Evolutionary conservation across 805 yeast genomes (phyloP).

Genomic region (Komagataella mondaviorum): DNA sequence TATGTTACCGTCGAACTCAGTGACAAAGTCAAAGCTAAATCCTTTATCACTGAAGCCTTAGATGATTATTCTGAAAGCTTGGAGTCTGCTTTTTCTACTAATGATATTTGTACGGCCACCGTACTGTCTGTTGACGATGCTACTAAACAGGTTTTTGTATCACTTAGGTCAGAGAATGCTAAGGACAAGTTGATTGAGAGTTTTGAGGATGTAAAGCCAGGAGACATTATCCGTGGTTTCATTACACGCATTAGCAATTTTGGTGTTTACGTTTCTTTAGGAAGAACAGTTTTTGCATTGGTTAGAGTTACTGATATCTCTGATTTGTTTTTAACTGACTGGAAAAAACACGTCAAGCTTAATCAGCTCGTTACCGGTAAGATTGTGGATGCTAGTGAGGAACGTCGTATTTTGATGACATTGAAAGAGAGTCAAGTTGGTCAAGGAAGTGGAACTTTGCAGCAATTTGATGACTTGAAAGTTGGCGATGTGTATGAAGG

Average conservation of each 20-base stretch:
- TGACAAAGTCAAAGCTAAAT: constrained; percentile 43
- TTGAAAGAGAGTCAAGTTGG: constrained; percentile 69
- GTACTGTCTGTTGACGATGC: constrained; percentile 32
- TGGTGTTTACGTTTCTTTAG: constrained; percentile 69
- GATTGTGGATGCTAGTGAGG: constrained; percentile 46
- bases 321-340: constrained; percentile 70
- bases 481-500: constrained; percentile 71
- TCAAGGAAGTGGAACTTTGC: constrained; percentile 48
- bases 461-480: constrained; percentile 52
- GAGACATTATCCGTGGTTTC: constrained; percentile 72
- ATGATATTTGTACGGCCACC: constrained; percentile 45
- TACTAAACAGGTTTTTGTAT: constrained; percentile 43
- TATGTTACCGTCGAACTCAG: constrained; percentile 61
- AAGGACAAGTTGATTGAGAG: constrained; percentile 35
- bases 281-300: constrained; percentile 60
- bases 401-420: constrained; percentile 59
- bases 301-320: constrained; percentile 73
- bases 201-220: constrained; percentile 43
- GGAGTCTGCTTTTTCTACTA: constrained; percentile 31
- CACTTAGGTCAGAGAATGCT: constrained; percentile 42
- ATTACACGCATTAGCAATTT: constrained; percentile 60
- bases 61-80: constrained; percentile 47
- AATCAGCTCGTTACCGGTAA: constrained; percentile 70
- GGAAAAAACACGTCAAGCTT: constrained; percentile 66
- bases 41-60: constrained; percentile 68